Evolutionary conservation across 2,329 filamentous ascomycete genomes (phyloP).

Genomic region (Volutella citrinella): DNA sequence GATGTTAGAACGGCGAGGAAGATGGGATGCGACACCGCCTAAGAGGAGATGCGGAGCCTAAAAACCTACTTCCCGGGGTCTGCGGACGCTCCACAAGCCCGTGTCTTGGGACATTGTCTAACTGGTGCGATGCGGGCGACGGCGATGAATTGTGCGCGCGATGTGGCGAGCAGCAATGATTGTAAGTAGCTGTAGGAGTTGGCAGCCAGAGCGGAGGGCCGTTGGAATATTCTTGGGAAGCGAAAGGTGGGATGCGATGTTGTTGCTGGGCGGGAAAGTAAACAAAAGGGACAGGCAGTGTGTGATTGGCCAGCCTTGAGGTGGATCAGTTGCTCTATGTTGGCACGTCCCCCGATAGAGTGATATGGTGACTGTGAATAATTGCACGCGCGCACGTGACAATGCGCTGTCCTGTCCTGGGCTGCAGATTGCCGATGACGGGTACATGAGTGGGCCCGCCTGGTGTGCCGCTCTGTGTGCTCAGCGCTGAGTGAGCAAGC

Average conservation of each 20-base stretch:
- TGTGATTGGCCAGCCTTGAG: constrained; percentile 29
- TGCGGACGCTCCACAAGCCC: constrained; percentile 86
- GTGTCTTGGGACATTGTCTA: constrained; percentile 77
- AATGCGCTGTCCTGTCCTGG: constrained; percentile 3
- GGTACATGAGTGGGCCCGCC: no score
- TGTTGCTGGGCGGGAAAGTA: constrained; percentile 42
- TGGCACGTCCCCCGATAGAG: no score
- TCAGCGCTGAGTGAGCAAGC: no score
- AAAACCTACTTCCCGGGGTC: constrained; percentile 76
- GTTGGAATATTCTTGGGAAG: constrained; percentile 12
- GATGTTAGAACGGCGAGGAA: constrained; percentile 14
- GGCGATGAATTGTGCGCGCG: constrained; percentile 13
- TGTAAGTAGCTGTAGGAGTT: constrained; percentile 1
- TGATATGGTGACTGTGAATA: neutral
- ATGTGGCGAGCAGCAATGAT: no score
- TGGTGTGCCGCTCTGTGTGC: no score
- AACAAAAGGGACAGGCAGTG: constrained; percentile 31
- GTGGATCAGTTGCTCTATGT: no score
- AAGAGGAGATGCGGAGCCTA: constrained; percentile 9
- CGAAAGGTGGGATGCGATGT: constrained; percentile 17
- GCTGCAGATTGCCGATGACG: no score
- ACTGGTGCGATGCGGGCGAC: constrained; percentile 18
- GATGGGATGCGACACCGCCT: constrained; percentile 15
- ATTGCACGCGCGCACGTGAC: constrained; percentile 24
- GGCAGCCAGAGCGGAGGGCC: constrained; percentile 1